phyloP scores from a whole-genome alignment of 2,329 filamentous ascomycete species.

The Aspergillus pseudoterreus region DNA sequence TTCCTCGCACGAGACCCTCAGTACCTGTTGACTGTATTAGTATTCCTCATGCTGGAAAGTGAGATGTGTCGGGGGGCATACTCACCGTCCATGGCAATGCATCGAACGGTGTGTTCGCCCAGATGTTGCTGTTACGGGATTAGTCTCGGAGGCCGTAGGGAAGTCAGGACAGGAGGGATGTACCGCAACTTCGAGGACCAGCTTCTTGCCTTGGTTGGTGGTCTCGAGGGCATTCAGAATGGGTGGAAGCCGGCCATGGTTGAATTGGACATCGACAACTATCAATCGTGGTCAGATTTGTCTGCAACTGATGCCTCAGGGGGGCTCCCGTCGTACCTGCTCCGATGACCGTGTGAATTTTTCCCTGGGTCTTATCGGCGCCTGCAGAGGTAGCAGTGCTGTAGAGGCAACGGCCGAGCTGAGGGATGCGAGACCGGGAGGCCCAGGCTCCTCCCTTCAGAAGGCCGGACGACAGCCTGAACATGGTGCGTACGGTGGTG shows the following conservation, averaged over 20 bases:
- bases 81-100: constrained; percentile 99
- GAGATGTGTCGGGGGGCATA: not conserved
- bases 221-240: constrained; percentile 97
- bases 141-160: constrained; percentile 18
- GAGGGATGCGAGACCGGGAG: too few species aligned
- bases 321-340: too few species aligned
- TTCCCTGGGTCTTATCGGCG: too few species aligned
- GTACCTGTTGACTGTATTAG: constrained; percentile 63
- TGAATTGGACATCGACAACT: constrained; percentile 72
- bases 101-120: constrained; percentile 97
- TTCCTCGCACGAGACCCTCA: constrained; percentile 96
- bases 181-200: constrained; percentile 96
- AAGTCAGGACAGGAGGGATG: constrained; percentile 31
- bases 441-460: too few species aligned
- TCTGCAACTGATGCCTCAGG: too few species aligned
- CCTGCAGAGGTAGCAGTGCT: too few species aligned
- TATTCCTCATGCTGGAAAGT: not conserved
- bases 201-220: constrained; percentile 86
- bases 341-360: too few species aligned
- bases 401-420: too few species aligned
- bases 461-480: too few species aligned
- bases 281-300: too few species aligned
- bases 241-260: constrained; percentile 83
- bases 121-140: constrained; percentile 78
- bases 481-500: too few species aligned